Conservation (phyloP, 768 basidiomycete genomes). For the Glaciozyma antarctica region DNA sequence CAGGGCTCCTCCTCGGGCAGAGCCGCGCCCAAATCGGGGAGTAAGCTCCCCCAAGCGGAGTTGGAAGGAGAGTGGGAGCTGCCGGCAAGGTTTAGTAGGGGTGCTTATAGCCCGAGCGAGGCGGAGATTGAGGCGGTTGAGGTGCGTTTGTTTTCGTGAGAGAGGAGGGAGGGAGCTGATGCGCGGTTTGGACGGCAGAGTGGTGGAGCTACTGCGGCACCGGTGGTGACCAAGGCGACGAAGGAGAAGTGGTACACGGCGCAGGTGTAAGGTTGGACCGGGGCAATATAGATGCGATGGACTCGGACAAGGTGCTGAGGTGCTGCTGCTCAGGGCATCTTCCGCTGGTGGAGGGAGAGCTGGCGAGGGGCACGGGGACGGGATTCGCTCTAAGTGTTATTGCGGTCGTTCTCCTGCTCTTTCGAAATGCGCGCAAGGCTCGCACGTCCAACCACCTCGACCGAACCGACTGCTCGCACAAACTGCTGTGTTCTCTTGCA, state of each 20-base stretch:
- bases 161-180: not conserved
- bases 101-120: conserved; percentile 1
- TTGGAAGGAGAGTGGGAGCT: conserved; percentile 15
- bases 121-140: conserved; percentile 23
- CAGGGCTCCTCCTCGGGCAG: conserved; percentile 9
- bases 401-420: no score
- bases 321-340: no score
- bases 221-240: conserved; percentile 10
- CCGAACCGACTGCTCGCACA: no score
- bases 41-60: not conserved
- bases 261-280: not conserved
- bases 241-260: conserved; percentile 21
- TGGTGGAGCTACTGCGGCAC: conserved; percentile 16
- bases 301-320: no score
- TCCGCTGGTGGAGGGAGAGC: no score
- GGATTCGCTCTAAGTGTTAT: no score
- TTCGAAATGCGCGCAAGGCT: no score
- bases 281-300: no score
- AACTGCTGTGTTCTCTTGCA: no score
- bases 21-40: not conserved
- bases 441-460: no score
- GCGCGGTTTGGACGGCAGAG: not conserved
- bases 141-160: not conserved
- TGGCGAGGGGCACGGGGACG: no score
- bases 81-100: conserved; percentile 17